Base-by-base conservation (phyloP, 768 basidiomycete species). In the Cantharellus anzutake region DNA sequence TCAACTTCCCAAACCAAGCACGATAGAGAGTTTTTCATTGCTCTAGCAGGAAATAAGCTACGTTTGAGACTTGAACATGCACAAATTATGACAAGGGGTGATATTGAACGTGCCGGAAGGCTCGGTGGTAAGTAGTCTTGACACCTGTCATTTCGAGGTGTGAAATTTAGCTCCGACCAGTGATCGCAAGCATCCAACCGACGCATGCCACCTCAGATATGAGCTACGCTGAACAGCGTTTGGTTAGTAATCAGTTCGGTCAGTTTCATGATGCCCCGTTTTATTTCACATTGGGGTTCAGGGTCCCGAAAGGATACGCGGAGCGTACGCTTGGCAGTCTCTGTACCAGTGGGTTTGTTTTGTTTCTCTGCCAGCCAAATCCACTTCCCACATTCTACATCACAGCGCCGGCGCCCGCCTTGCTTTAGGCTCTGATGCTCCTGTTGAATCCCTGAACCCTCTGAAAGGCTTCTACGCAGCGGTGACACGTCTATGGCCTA, bases 161-260 rank as follows among this genome's bases (percentile, higher is more conserved):
- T 11, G 55, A 5, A n/a, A 7, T 59, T 56, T 5, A n/a, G 42
- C 11, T 58, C 38, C 56, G n/a, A 5, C n/a, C 51, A 91, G 87
- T 97, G 29, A 84, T 94, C 65, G 78, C 86, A 3, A 93, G 90
- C 64, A 88, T 94, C 2, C 92, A 97, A 66, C 92, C 92, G 0
- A 92, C 88, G 1, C 91, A 96, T 67, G 89, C 83, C 61, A 87
- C 82, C 42, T 90, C 84, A 56, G 89, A 92, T 63, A 96, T 96
- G 92, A 78, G 80, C 72, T 97, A 93, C 65, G 92, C 91, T 1
- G 89, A 96, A 68, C 73, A 69, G 4, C 80, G 92, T 61, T 67
- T 97, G 64, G 87, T 84, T 64, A 41, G 73, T 66, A 11, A 11
- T 38, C 20, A 42, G 14, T 14, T 42, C 14, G 2, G 5, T 60